Conservation (phyloP, 148 eudicot species). For the Pharnaceum exiguum region DNA sequence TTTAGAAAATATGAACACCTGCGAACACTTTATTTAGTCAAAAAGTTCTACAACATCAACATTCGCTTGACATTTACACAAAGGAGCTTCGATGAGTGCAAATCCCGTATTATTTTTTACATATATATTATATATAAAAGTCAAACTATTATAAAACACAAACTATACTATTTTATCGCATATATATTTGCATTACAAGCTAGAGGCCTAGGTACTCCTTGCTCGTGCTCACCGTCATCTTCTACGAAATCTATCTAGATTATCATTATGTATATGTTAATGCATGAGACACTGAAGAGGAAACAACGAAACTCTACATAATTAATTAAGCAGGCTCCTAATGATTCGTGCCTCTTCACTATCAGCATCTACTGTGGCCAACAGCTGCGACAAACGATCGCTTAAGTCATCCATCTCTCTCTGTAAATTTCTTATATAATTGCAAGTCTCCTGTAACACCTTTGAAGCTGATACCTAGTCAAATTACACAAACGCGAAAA, state of each 20-base stretch:
- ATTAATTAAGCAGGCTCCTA: slow-evolving; percentile 49
- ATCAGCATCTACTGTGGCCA: slow-evolving; percentile 51
- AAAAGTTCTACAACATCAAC: not conserved
- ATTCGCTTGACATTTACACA: slow-evolving; percentile 13
- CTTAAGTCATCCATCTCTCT: slow-evolving; percentile 71
- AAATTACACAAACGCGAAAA: not conserved
- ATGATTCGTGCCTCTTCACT: slow-evolving; percentile 66
- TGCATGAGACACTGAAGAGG: not conserved
- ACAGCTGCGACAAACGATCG: slow-evolving; percentile 59
- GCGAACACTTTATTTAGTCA: not conserved
- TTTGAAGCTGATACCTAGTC: slow-evolving; percentile 54
- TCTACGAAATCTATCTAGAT: slow-evolving; percentile 11
- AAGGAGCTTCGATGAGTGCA: slow-evolving; percentile 17
- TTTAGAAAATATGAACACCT: no score
- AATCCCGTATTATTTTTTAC: no score
- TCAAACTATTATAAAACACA: slow-evolving; percentile 11
- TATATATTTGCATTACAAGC: slow-evolving; percentile 19
- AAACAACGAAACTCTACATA: not conserved
- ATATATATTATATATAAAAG: no score
- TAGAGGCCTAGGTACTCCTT: slow-evolving; percentile 2
- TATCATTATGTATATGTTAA: not conserved
- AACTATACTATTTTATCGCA: not conserved
- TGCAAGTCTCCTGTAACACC: slow-evolving; percentile 72
- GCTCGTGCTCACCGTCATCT: slow-evolving; percentile 1
- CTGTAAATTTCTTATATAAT: slow-evolving; percentile 49